These are phyloP conservation scores for Scutellaria galericulata DNA, from an alignment of 257 asterid genomes.

Conservation along the genomic window DNA sequence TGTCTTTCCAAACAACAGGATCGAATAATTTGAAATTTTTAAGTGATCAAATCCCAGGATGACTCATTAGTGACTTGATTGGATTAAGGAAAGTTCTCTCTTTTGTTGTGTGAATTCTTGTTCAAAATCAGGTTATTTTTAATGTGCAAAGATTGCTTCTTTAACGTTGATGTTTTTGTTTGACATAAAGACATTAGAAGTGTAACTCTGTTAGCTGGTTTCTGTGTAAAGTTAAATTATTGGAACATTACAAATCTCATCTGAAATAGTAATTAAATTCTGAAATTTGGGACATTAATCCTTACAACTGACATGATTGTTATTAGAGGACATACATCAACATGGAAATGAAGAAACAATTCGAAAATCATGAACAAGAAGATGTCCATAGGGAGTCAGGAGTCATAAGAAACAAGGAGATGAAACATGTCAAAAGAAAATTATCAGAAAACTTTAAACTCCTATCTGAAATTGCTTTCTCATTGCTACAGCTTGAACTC, in stretches of 20 bases:
- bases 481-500: conserved; percentile 51
- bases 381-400: neutral
- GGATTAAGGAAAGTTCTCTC: too few relatives aligned
- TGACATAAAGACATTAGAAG: conserved; percentile 1
- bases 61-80: neutral
- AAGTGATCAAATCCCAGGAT: too few relatives aligned
- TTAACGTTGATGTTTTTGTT: conserved; percentile 20
- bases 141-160: neutral
- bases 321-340: neutral
- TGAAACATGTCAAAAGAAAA: neutral
- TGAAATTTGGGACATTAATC: conserved; percentile 1
- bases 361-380: neutral
- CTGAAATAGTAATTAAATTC: neutral
- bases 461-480: neutral
- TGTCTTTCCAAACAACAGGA: too few relatives aligned
- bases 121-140: neutral
- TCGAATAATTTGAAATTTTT: too few relatives aligned
- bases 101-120: neutral
- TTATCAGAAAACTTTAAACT: neutral
- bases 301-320: neutral
- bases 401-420: neutral
- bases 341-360: conserved; percentile 5
- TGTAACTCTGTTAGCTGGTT: neutral
- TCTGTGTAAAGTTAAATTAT: neutral
- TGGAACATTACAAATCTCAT: neutral